Base-by-base conservation (phyloP, 2,329 filamentous ascomycete genomes). In the Phaeomoniella chlamydospora region DNA sequence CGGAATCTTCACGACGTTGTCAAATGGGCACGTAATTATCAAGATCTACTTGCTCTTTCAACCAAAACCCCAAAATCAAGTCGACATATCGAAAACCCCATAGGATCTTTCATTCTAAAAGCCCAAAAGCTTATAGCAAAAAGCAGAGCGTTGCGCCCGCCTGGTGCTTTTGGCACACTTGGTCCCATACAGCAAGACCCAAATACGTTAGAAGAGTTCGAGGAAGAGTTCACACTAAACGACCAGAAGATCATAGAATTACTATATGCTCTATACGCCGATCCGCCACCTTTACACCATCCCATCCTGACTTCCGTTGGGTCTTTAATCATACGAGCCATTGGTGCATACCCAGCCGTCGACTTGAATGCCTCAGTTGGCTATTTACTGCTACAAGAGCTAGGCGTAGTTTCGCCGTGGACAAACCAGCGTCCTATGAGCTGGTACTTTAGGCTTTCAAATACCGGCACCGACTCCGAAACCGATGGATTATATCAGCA, bases 401-500 rank as follows among this genome's bases (percentile, higher is more conserved):
- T 78, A 15, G 74, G 74, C 2, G 68, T 72, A 0, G 52, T 76
- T n/a, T 49, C 65, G 5, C 74, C 74, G 0, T 72, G 67, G 58
- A 68, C 72, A 42, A 73, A 75, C 41, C 53, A 65, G 12, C 48
- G 59, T 12, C 50, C 68, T 1, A 65, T 70, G 32, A 64, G 16
- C 17, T 18, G 14, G 10, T 13, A 4, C 18, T 6, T 18, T 12
- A 16, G n/a, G 4, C 11, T 34, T 9, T 15, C 32, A 18, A 17
- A 18, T 15, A 34, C 16, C 4, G 32, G 32, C 16, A 34, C 14
- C 18, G 10, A 12, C 18, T 13, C 17, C 10, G 18, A 17, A 16
- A 15, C 18, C 14, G 32, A 34, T 18, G 32, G 6, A 9, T n/a
- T 34, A 12, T 18, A 17, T 6, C 11, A 13, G 9, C 14, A 17